Percentiles rank a stretch among this genome's conserved stretches.
Evolutionary conservation across 192 early-diverging fungal species (phyloP).

Genomic region (Gonapodya prolifera): DNA sequence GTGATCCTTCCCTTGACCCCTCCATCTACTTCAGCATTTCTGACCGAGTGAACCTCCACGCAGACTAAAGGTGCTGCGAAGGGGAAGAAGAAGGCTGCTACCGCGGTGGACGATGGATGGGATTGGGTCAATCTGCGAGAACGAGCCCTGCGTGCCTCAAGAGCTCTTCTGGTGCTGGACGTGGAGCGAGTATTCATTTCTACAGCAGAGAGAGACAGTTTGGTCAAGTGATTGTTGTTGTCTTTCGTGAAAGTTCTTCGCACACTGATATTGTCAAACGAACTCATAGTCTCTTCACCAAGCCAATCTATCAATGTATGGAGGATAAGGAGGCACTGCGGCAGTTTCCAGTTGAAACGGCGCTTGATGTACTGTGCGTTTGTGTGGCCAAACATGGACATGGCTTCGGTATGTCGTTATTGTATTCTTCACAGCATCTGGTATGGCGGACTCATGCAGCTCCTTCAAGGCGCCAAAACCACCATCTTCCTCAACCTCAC

Average conservation of each 20-base stretch:
- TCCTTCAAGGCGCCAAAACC: constrained; percentile 47
- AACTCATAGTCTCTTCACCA: constrained; percentile 48
- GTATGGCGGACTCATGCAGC: constrained; percentile 11
- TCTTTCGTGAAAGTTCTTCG: background rate
- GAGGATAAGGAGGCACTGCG: constrained; percentile 65
- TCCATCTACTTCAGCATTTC: background rate
- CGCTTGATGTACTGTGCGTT: constrained; percentile 59
- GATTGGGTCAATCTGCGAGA: constrained; percentile 47
- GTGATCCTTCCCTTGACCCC: constrained; percentile 45
- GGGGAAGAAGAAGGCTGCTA: constrained; percentile 18
- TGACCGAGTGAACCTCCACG: background rate
- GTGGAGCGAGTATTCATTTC: constrained; percentile 61
- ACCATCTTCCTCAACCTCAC: constrained; percentile 71
- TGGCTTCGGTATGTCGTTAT: constrained; percentile 38
- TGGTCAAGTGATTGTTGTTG: constrained; percentile 34
- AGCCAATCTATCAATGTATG: constrained; percentile 61
- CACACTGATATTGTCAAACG: background rate
- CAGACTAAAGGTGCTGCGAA: constrained; percentile 11
- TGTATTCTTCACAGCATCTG: background rate
- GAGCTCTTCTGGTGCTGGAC: constrained; percentile 36
- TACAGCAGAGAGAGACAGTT: constrained; percentile 49
- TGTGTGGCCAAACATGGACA: constrained; percentile 70
- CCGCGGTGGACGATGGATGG: constrained; percentile 31
- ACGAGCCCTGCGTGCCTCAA: constrained; percentile 37
- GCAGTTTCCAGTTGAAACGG: constrained; percentile 36